Evolutionary conservation across 495 filamentous ascomycete genomes (phyloP), one percentile per base, ranked within the genome.

Genomic region (Penicillium angulare): DNA sequence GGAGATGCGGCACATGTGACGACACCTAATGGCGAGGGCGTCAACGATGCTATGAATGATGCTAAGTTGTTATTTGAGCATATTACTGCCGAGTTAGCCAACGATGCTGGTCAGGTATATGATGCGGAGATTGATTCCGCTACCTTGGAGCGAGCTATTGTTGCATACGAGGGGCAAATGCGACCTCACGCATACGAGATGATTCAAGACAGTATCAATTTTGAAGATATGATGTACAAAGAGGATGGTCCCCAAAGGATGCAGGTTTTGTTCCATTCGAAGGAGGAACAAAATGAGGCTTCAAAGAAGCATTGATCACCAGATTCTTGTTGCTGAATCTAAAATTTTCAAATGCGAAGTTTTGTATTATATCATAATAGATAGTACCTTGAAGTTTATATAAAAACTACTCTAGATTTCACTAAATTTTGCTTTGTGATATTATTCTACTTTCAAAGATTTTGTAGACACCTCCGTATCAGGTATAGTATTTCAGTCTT

Each of bases 121-220:
- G 24, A 45, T 32, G 21, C 18, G 12, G 34, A 22, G 12, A 20
- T 13, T 5, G 48, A 53, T 47, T 26, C 40, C 3, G 45, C 32
- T 7, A 39, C 35, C 5, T 22, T 60, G 12, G 57, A 52, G 17
- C 57, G 52, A 5, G 57, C 49, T 10, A 48, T 60, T 26, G 15
- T 17, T 20, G 26, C 53, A 10, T 60, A 60, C 45, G 57, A 60
- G 39, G 48, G 48, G 7, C 48, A 53, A 9, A 60, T 60, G 57
- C 44, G 39, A 3, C 52, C 52, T 43, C 57, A 49, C 2, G 57
- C 43, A 7, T 40, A 42, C 1, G 52, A 53, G 1, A 46, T 32
- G 10, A 53, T 60, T 8, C 24, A 24, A 27, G 43, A 52, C 31
- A 35, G 48, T 8, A 44, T 60, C 7, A 44, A 43, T 3, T 40